Base-by-base conservation (phyloP, 2,329 filamentous ascomycete genomes). In the Calonectria honghensis region DNA sequence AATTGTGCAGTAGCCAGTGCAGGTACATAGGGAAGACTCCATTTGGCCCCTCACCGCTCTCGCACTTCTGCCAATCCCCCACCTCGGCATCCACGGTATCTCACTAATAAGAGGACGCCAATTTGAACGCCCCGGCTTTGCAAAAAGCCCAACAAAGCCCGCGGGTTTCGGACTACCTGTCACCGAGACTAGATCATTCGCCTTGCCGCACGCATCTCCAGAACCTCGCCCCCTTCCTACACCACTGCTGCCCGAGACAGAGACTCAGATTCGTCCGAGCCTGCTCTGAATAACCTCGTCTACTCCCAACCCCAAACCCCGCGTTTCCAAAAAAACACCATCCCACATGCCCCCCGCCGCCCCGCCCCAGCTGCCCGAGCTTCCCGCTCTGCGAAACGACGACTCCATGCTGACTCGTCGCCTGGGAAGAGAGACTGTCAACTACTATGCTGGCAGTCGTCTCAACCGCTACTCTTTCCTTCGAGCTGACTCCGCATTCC, bases 381-480 rank as follows among this genome's bases (percentile, higher is more conserved):
- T 88, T 71, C 84, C 87, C 70, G 85, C 81, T 75, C 84, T 89
- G 76, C 82, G 83, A 75, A 84, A 85, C 84, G 85, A 90, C 85
- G 86, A 89, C 84, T 91, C 90, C 16, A 95, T 95, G 92, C 88
- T 97, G 81, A 91, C 92, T 79, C 89, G 91, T 73, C 95, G 93
- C 82, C 96, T 96, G 85, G 95, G 95, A 84, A 93, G 91, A 78
- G 95, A 96, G 85, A 89, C 95, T 75, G 90, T 93, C 82, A 97
- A 96, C 86, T 97, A 97, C 90, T 97, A 96, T 85, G 92, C 94
- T 65, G 94, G 94, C 78, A 93, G 91, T 70, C 94, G 93, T 9
- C 85, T 96, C 72, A 96, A 97, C 87, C 92, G 95, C 59, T 90
- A 96, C 61, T 95, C 94, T 20, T 97, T 96, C 85, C 88, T 97